These are phyloP conservation scores for Globisporangium paroecandrum DNA, from an alignment of 352 stramenopile species.

Conservation along the genomic window DNA sequence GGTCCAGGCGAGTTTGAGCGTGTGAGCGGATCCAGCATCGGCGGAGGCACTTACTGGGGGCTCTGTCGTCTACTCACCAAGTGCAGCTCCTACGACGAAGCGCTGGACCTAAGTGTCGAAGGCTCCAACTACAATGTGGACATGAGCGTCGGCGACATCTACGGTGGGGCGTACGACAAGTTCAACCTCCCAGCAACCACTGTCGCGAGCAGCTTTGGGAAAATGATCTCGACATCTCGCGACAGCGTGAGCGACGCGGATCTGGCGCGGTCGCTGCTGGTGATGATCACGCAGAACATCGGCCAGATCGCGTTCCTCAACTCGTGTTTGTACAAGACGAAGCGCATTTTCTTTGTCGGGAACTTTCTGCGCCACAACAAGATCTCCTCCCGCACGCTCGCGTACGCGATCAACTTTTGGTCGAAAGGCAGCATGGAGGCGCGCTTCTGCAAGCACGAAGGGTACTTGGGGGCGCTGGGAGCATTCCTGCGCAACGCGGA, in stretches of 20 bases:
- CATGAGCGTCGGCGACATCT: constrained; percentile 99
- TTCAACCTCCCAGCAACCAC: constrained; percentile 89
- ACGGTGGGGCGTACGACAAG: constrained; percentile 94
- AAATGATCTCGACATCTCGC: constrained; percentile 73
- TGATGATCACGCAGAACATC: constrained; percentile 99
- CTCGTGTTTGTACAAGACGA: constrained; percentile 95
- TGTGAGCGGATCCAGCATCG: constrained; percentile 98
- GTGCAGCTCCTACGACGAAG: constrained; percentile 82
- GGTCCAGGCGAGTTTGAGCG: constrained; percentile 93
- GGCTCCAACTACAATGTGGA: constrained; percentile 88
- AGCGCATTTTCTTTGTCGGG: constrained; percentile 96
- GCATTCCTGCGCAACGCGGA: constrained; percentile 93
- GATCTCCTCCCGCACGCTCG: constrained; percentile 90
- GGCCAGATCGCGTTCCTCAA: constrained; percentile 98
- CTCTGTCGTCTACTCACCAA: constrained; percentile 94
- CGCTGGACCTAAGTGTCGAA: constrained; percentile 73
- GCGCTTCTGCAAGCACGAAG: constrained; percentile 96
- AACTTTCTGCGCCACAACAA: constrained; percentile 99
- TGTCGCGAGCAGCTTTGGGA: constrained; percentile 97
- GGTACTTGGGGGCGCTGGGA: constrained; percentile 97
- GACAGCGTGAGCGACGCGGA: constrained; percentile 92
- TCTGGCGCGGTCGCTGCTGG: constrained; percentile 93
- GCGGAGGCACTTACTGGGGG: constrained; percentile 98
- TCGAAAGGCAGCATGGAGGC: constrained; percentile 91
- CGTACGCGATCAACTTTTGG: constrained; percentile 99